Evolutionary conservation across 225 moss, liverwort and hornwort genomes (phyloP).

Genomic region (Climacium dendroides): DNA sequence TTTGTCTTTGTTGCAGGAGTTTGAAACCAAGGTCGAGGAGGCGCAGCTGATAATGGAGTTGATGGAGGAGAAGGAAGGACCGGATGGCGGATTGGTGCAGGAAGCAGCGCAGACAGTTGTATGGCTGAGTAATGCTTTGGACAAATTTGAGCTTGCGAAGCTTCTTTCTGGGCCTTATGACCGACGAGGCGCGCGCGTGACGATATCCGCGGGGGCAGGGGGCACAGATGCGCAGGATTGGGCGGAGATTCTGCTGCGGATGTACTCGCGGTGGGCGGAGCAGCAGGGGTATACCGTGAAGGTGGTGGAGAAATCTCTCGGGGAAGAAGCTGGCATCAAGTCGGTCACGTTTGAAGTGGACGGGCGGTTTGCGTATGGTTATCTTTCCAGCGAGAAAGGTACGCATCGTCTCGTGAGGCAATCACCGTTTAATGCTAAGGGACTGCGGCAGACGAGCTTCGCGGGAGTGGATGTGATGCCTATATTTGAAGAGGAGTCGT

Average conservation of each 20-base stretch:
- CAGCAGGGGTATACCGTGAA: conserved; percentile 62
- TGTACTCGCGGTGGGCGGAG: conserved; percentile 91
- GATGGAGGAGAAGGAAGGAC: conserved; percentile 61
- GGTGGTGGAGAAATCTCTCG: conserved; percentile 66
- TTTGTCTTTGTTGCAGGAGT: conserved; percentile 51
- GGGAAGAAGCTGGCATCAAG: conserved; percentile 98
- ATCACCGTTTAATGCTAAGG: conserved; percentile 94
- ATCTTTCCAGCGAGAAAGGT: conserved; percentile 86
- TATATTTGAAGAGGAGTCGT: conserved; percentile 72
- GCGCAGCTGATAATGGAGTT: conserved; percentile 76
- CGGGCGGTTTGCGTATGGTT: conserved; percentile 85
- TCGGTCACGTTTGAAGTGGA: conserved; percentile 84
- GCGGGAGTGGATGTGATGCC: conserved; percentile 99
- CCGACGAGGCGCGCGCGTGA: conserved; percentile 72
- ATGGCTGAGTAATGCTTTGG: conserved; percentile 60
- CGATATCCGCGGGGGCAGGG: conserved; percentile 90
- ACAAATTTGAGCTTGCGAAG: conserved; percentile 85
- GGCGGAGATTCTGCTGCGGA: conserved; percentile 83
- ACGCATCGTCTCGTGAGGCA: conserved; percentile 96
- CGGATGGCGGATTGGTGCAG: conserved; percentile 61
- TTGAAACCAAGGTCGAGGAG: conserved; percentile 76
- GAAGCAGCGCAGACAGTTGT: conserved; percentile 63
- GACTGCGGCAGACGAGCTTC: conserved; percentile 95
- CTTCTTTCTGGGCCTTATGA: conserved; percentile 84
- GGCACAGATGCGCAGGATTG: conserved; percentile 99